Base-by-base conservation (phyloP, 2,329 filamentous ascomycete genomes). In the Orbilia brochopaga region DNA sequence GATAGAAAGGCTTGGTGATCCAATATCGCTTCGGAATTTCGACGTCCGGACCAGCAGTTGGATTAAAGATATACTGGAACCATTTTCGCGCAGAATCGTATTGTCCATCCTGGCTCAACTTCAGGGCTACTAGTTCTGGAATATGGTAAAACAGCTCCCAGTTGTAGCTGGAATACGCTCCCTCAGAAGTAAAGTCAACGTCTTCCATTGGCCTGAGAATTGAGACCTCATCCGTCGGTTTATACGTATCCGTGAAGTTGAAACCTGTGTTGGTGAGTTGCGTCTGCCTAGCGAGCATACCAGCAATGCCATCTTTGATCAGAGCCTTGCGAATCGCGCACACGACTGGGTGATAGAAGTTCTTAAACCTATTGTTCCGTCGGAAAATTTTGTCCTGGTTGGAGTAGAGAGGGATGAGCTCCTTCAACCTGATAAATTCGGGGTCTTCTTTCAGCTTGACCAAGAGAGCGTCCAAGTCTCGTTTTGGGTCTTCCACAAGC, bases 91-190 rank as follows among this genome's bases (percentile, higher is more conserved):
- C 58, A 2, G 5, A 4, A 1, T 52, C 46, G 24, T 37, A 62
- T 23, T 62, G 58, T 19, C 37, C 24, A 24, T 62, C 50, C 21
- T 32, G 15, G 35, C 48, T 62, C 8, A 62, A 46, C 15, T 53
- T 53, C 3, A n/a, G n/a, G 1, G 58, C 58, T 27, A 62, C 23
- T 30, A 52, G 6, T 5, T 40, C 32, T 3, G 58, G 58, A 6
- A 62, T 50, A 54, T 62, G 58, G 48, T 52, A 62, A 21, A 62
- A 62, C 8, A 62, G 19, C 19, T 62, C 58, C 58, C 58, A 62
- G 58, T 62, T 62, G 27, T 62, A 62, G 19, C 21, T 24, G 2
- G 58, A 50, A 21, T 62, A 62, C n/a, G 58, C n/a, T 13, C 48
- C 58, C 3, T 44, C 32, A 7, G 37, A 17, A n/a, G 24, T 24